Base-by-base conservation (phyloP, 2,329 filamentous ascomycete species). In the Fusarium nelsonii region DNA sequence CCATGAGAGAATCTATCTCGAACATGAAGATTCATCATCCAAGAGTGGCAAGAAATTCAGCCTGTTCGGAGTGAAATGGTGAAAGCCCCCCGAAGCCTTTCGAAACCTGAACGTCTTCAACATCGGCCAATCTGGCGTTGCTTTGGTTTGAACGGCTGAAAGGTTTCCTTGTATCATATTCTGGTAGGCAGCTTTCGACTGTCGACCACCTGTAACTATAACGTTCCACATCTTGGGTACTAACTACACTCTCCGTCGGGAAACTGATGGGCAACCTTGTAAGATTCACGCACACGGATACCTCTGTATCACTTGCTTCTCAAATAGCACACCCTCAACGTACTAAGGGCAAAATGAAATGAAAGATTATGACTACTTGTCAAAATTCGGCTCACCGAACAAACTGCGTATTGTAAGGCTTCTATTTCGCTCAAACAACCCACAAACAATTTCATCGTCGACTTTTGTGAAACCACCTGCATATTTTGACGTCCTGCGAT, bases 11-110 rank as follows among this genome's bases (percentile, higher is more conserved):
- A 84, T 92, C 53, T 91, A 90, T 69, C 82, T 92, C 16, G 90
- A 92, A 76, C 88, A 90, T 56, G 83, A 84, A 36, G 86, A 88
- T 37, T 78, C 81, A 2, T 74, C 78, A 15, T 48, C 78, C n/a
- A 72, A 71, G 12, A 74, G 70, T 6, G 80, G 78, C 8, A 84
- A 83, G 62, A 81, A 81, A 56, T 79, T 85, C 40, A 90, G 83
- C 68, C 78, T 91, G 45, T 89, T 91, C 71, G 89, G 89, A 8
- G 84, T 91, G 32, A 88, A 84, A 63, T 91, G 88, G 88, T 78
- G 53, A 73, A 16, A 23, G 4, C 11, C 7, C 6, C 32, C 18
- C n/a, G 20, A 33, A n/a, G 9, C 11, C 12, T 43, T 26, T 18
- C 43, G 18, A n/a, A 15, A 16, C 33, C 12, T 15, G 16, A 10